Evolutionary conservation across 163 green algal species (phyloP).

Genomic region (Trebouxia gelatinosa): DNA sequence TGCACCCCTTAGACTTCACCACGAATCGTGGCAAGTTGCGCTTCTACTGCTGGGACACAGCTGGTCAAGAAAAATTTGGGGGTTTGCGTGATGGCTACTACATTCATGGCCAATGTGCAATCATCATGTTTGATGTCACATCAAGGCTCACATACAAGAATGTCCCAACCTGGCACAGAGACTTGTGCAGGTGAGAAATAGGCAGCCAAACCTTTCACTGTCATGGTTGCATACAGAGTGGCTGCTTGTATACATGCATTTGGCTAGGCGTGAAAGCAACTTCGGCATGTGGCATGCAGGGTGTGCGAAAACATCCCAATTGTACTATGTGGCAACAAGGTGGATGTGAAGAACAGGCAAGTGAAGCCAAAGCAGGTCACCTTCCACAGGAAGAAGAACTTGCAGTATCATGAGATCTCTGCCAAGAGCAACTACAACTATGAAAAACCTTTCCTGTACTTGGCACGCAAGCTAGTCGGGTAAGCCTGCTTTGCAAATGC

Average conservation of each 20-base stretch:
- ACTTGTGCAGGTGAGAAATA: conserved; percentile 85
- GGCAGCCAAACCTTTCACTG: no score
- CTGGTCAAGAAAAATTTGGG: conserved; percentile 99
- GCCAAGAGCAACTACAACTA: conserved; percentile 99
- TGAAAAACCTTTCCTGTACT: conserved; percentile 99
- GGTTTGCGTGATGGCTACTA: conserved; percentile 99
- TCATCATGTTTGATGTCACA: conserved; percentile 99
- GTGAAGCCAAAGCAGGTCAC: conserved; percentile 99
- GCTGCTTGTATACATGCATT: no score
- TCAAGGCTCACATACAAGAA: conserved; percentile 99
- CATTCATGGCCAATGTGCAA: conserved; percentile 99
- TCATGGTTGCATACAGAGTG: no score
- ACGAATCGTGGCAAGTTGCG: conserved; percentile 97
- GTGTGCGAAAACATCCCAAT: conserved; percentile 99
- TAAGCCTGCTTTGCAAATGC: conserved; percentile 29
- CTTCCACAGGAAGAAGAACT: conserved; percentile 96
- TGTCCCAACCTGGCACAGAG: conserved; percentile 98
- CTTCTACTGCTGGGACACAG: conserved; percentile 99
- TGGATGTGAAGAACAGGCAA: conserved; percentile 99
- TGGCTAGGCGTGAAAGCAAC: no score
- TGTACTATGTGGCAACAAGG: conserved; percentile 99
- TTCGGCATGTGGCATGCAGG: conserved; percentile 40
- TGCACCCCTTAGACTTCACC: conserved; percentile 98
- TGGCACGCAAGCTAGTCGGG: conserved; percentile 97
- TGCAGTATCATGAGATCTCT: conserved; percentile 99